These are phyloP conservation scores for Bruguiera hainesii DNA, from an alignment of 441 rosid species.

Conservation along the genomic window DNA sequence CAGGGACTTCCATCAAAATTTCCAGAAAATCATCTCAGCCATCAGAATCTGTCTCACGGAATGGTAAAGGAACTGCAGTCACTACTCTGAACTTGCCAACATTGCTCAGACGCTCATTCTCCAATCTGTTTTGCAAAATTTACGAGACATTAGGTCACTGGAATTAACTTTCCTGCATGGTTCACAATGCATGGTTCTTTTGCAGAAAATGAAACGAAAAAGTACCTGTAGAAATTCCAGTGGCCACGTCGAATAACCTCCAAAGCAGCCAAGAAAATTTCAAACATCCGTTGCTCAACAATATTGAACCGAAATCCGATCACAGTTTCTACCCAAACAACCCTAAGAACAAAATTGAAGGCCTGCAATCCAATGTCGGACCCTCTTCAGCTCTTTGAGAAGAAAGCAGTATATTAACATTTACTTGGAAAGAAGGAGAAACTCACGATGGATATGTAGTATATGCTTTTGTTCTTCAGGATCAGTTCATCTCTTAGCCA, in stretches of 20 bases:
- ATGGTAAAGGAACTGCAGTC: slow-evolving; percentile 89
- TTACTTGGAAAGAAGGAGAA: slow-evolving; percentile 12
- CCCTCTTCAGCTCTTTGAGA: slow-evolving; percentile 2
- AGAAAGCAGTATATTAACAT: neutral
- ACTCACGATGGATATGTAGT: slow-evolving; percentile 81
- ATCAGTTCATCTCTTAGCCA: slow-evolving; percentile 89
- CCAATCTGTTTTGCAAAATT: slow-evolving; percentile 53
- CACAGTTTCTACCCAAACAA: slow-evolving; percentile 84
- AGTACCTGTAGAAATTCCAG: slow-evolving; percentile 95
- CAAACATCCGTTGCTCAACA: slow-evolving; percentile 62
- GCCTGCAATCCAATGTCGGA: slow-evolving; percentile 42
- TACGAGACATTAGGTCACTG: neutral
- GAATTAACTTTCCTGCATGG: neutral
- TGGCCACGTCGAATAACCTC: slow-evolving; percentile 96
- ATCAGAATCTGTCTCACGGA: slow-evolving; percentile 71
- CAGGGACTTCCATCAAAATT: slow-evolving; percentile 4
- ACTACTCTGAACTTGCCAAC: slow-evolving; percentile 90
- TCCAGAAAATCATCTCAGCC: slow-evolving; percentile 25
- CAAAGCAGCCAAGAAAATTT: slow-evolving; percentile 79
- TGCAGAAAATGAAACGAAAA: neutral
- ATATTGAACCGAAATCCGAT: slow-evolving; percentile 46
- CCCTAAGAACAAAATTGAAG: slow-evolving; percentile 68
- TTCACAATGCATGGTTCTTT: neutral
- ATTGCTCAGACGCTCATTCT: slow-evolving; percentile 91
- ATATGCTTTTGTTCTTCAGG: slow-evolving; percentile 61